Base-by-base conservation (phyloP, 2,329 filamentous ascomycete genomes). In the Aspergillus awamori region DNA sequence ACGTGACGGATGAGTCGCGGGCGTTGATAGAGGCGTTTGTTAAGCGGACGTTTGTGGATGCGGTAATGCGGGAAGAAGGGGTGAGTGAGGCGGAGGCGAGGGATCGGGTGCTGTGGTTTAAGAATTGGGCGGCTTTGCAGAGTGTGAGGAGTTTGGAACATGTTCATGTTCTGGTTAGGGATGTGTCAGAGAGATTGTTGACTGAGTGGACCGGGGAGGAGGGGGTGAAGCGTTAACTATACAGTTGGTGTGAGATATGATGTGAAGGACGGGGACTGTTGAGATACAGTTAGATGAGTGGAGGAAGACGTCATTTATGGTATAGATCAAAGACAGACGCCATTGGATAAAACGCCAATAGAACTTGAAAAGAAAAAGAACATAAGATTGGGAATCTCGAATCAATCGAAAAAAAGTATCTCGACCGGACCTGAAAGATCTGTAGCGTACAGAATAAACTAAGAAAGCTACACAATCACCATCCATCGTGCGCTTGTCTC, bases 91-190 rank as follows among this genome's bases (percentile, higher is more conserved):
- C 65, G 5, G 67, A 73, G 45, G 77, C 74, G 49, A 64, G 69
- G 22, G 79, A 80, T 20, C 81, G 81, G 65, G 82, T 88, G 24
- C 70, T 86, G 60, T 89, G 86, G 86, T 89, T 88, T 69, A 88
- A 87, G 79, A 89, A 88, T 67, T 87, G 84, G 79, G 82, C 82
- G 8, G 80, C 80, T 39, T 68, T 88, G 72, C 86, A 88, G 74
- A 87, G 84, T 66, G 85, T 89, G 49, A 76, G 84, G 57, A 81
- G 82, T 0, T 72, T 86, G 33, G 84, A 86, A 66, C 84, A 86
- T 76, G 76, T 86, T 6, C 84, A 86, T 76, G 77, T 86, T 17
- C 70, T 86, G 20, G 72, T 86, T 1, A 76, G 75, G 55, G 79
- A 81, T 73, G 81, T 81, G 48, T 79, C 81, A 0, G 73, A 80